Evolutionary conservation across 176 grass and related monocot genomes (phyloP).

Genomic region (Carex myosuroides): DNA sequence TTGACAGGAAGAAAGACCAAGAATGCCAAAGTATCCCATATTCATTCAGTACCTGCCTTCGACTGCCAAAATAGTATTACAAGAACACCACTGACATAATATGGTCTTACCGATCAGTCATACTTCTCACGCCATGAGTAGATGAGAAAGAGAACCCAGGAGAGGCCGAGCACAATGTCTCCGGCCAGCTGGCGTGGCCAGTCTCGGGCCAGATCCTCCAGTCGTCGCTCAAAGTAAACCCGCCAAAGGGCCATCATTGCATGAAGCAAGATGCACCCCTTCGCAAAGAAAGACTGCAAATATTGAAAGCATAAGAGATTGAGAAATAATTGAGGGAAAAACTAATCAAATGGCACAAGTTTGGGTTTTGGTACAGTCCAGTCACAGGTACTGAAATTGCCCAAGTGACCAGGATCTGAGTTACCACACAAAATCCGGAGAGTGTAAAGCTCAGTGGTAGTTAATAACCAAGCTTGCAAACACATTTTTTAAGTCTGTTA

Average conservation of each 20-base stretch:
- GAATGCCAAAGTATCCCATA: background rate
- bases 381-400: background rate
- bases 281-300: conserved; percentile 40
- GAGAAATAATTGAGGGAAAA: background rate
- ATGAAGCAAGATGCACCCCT: conserved; percentile 47
- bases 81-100: background rate
- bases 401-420: background rate
- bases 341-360: background rate
- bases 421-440: background rate
- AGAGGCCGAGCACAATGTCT: conserved; percentile 40
- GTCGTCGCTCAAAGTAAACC: conserved; percentile 39
- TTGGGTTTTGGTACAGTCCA: conserved; percentile 2
- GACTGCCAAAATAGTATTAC: background rate
- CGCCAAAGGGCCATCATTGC: conserved; percentile 40
- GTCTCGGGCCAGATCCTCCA: conserved; percentile 41
- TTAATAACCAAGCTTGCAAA: background rate
- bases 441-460: background rate
- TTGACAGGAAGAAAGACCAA: background rate
- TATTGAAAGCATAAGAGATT: conserved; percentile 8
- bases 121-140: conserved; percentile 56
- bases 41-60: background rate
- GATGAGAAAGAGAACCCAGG: conserved; percentile 47
- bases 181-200: conserved; percentile 46
- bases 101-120: conserved; percentile 20
- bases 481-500: background rate